Evolutionary conservation across 2,329 filamentous ascomycete genomes (phyloP).

Genomic region (Pseudonectria foliicola): DNA sequence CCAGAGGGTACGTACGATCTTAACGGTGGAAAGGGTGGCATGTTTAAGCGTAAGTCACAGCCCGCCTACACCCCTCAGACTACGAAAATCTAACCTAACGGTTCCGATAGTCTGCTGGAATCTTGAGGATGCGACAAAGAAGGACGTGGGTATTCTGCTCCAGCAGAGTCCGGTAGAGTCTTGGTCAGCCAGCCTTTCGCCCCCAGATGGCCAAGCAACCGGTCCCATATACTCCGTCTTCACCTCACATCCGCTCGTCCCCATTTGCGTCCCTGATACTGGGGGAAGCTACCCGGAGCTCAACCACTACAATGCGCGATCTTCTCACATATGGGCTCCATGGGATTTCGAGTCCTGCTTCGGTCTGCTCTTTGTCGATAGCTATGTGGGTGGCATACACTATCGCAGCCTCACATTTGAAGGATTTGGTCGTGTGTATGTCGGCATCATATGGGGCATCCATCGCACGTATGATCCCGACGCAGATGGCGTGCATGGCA

Average conservation of each 20-base stretch:
- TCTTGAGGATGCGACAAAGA: slow-evolving; percentile 5
- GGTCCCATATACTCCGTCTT: slow-evolving; percentile 16
- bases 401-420: slow-evolving; percentile 9
- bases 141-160: slow-evolving; percentile 10
- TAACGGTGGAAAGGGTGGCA: no score
- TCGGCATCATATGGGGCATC: slow-evolving; percentile 15
- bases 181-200: slow-evolving; percentile 1
- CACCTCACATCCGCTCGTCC: not conserved
- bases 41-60: no score
- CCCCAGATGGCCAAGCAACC: slow-evolving; percentile 1
- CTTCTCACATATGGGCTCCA: slow-evolving; percentile 10
- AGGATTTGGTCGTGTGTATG: not conserved
- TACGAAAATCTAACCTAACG: no score
- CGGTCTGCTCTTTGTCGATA: slow-evolving; percentile 2
- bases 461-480: not conserved
- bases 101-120: not conserved
- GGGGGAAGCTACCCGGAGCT: slow-evolving; percentile 11
- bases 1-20: not conserved
- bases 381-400: slow-evolving; percentile 15
- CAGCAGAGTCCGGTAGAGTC: slow-evolving; percentile 12
- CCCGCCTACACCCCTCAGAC: no score
- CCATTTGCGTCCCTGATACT: not conserved
- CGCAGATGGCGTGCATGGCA: no score
- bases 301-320: slow-evolving; percentile 8
- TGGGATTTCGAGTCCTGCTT: slow-evolving; percentile 14